These are phyloP conservation scores for Quambalaria eucalypti DNA, from an alignment of 1,284 basidiomycete species.

Conservation along the genomic window DNA sequence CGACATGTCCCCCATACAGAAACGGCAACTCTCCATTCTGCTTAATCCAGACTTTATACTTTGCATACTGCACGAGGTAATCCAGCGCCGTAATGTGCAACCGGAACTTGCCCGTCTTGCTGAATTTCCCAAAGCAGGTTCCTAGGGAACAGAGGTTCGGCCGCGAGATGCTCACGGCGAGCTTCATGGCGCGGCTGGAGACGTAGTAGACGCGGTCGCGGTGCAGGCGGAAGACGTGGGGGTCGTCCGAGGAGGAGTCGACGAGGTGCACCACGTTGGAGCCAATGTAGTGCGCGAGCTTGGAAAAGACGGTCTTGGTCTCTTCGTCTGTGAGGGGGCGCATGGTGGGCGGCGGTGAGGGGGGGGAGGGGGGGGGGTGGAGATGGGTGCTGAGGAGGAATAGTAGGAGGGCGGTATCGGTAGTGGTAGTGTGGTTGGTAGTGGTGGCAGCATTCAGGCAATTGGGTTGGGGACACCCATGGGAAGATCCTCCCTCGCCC, in stretches of 20 bases:
- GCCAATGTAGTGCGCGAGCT: conserved; percentile 83
- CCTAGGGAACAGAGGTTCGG: conserved; percentile 87
- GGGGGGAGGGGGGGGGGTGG: neutral
- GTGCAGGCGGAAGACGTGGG: conserved; percentile 47
- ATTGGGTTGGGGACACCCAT: too few species aligned
- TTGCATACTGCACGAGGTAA: conserved; percentile 89
- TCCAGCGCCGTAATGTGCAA: conserved; percentile 89
- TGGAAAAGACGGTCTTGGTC: conserved; percentile 64
- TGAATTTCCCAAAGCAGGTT: conserved; percentile 96
- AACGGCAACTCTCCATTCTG: conserved; percentile 99
- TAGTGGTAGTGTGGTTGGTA: too few species aligned
- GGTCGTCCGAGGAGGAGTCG: conserved; percentile 26
- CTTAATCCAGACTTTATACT: conserved; percentile 99
- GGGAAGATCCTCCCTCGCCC: too few species aligned
- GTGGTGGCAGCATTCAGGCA: too few species aligned
- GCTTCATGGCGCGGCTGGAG: conserved; percentile 60
- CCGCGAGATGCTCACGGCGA: conserved; percentile 81
- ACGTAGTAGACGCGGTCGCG: conserved; percentile 45
- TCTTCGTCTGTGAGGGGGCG: conserved; percentile 47
- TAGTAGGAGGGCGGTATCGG: too few species aligned
- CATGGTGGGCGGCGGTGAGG: conserved; percentile 17
- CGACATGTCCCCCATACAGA: conserved; percentile 94
- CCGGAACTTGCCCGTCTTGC: conserved; percentile 95
- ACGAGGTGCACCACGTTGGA: conserved; percentile 68
- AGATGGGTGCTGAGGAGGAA: neutral